Conservation (phyloP, 192 early-diverging fungal genomes). For the Spizellomyces punctatus region DNA sequence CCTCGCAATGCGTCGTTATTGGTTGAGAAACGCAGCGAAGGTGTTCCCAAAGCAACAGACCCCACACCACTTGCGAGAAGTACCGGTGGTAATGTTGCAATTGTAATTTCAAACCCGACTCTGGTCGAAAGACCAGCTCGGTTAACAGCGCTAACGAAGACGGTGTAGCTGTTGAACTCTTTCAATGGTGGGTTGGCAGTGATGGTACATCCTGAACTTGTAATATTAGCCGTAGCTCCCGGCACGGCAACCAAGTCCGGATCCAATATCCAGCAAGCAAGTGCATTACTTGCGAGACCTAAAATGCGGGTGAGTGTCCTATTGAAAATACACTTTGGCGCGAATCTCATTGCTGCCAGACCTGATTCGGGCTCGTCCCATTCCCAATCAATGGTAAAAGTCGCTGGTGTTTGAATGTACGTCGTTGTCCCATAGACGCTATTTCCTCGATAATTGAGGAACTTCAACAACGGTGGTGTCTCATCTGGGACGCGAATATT, state of each 20-base stretch:
- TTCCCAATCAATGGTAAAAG: background rate
- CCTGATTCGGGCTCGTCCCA: constrained; percentile 16
- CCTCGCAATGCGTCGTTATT: constrained; percentile 1
- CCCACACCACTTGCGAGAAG: constrained; percentile 9
- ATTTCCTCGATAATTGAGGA: background rate
- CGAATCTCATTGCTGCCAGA: background rate
- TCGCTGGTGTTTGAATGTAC: background rate
- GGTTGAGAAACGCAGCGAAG: background rate
- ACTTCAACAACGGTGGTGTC: constrained; percentile 1
- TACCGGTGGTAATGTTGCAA: background rate
- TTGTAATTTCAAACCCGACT: background rate
- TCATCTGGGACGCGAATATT: background rate
- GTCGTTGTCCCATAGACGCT: background rate
- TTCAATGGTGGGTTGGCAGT: background rate
- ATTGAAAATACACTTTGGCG: background rate
- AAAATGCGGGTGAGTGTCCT: background rate
- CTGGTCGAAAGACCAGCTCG: background rate
- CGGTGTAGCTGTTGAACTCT: background rate
- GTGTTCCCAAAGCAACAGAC: background rate
- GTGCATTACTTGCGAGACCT: too few species aligned
- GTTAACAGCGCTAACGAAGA: constrained; percentile 6
- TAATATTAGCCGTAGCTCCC: background rate
- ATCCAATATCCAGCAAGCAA: too few species aligned
- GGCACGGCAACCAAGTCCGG: too few species aligned
- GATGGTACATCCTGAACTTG: background rate